Evolutionary conservation across 2,329 filamentous ascomycete species (phyloP).

Genomic region (Aciculosporium take): DNA sequence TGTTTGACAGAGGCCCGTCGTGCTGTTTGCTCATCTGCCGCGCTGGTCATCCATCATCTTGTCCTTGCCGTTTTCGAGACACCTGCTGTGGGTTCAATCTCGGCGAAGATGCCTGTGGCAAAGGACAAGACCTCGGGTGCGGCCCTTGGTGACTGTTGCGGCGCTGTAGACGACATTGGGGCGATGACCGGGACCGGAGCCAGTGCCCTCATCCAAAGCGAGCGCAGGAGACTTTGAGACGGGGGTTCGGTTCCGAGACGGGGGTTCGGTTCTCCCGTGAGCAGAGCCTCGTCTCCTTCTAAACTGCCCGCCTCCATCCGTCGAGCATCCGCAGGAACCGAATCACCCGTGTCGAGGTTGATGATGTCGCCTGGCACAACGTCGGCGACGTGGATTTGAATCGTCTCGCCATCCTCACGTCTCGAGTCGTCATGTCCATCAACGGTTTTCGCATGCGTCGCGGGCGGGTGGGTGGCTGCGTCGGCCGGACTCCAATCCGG

Average conservation of each 20-base stretch:
- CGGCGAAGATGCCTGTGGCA: slow-evolving; percentile 41
- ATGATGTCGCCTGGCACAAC: slow-evolving; percentile 42
- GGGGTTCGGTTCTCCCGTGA: slow-evolving; percentile 47
- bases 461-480: too few relatives aligned
- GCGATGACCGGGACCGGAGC: slow-evolving; percentile 32
- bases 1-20: not conserved
- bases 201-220: slow-evolving; percentile 22
- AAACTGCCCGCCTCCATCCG: slow-evolving; percentile 42
- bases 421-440: too few relatives aligned
- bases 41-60: slow-evolving; percentile 1
- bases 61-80: slow-evolving; percentile 11
- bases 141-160: slow-evolving; percentile 36
- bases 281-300: slow-evolving; percentile 39
- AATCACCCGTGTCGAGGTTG: slow-evolving; percentile 34
- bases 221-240: slow-evolving; percentile 32
- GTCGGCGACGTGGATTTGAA: slow-evolving; percentile 16
- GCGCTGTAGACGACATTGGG: slow-evolving; percentile 43
- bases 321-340: slow-evolving; percentile 39
- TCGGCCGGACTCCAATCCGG: too few relatives aligned
- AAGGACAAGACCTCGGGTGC: slow-evolving; percentile 43
- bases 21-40: not conserved
- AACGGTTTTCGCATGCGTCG: too few relatives aligned
- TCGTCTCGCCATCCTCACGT: slow-evolving; percentile 18
- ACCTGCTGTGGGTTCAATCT: slow-evolving; percentile 42
- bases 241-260: too few relatives aligned